Evolutionary conservation across 306 rosid genomes (phyloP).

Genomic region (Citrullus amarus): DNA sequence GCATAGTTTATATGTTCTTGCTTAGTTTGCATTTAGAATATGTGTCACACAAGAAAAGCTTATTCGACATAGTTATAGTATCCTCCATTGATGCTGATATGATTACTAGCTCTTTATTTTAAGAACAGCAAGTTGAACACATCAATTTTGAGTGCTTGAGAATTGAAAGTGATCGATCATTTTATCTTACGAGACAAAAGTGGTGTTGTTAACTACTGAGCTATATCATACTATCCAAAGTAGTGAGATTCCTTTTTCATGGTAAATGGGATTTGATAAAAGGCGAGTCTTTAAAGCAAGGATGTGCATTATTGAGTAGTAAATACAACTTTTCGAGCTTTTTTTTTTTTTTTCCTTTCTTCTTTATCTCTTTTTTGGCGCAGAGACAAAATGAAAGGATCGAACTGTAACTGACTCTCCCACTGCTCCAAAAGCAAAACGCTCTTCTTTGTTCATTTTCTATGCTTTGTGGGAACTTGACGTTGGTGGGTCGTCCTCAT

Average conservation of each 20-base stretch:
- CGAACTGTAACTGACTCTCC: slow-evolving; percentile 10
- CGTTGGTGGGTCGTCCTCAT: slow-evolving; percentile 5
- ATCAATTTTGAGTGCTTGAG: too few species aligned
- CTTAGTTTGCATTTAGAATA: too few species aligned
- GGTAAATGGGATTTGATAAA: neutral
- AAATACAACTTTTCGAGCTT: neutral
- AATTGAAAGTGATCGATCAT: too few species aligned
- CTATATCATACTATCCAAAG: neutral
- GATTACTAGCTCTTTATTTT: too few species aligned
- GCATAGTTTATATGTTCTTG: too few species aligned
- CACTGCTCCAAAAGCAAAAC: slow-evolving; percentile 5
- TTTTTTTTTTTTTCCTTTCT: neutral
- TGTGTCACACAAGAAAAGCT: too few species aligned
- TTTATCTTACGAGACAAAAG: too few species aligned
- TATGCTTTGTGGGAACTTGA: neutral
- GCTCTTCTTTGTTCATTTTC: neutral
- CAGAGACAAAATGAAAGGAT: slow-evolving; percentile 4
- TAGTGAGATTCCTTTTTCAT: neutral
- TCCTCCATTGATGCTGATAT: too few species aligned
- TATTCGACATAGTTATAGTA: too few species aligned
- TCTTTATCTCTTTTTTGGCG: neutral
- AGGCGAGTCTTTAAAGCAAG: neutral
- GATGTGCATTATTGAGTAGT: neutral
- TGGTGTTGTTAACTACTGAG: too few species aligned
- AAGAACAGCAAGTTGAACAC: too few species aligned